phyloP scores from a whole-genome alignment of 1,284 basidiomycete genomes.

The Pulchroboletus neoregius region DNA sequence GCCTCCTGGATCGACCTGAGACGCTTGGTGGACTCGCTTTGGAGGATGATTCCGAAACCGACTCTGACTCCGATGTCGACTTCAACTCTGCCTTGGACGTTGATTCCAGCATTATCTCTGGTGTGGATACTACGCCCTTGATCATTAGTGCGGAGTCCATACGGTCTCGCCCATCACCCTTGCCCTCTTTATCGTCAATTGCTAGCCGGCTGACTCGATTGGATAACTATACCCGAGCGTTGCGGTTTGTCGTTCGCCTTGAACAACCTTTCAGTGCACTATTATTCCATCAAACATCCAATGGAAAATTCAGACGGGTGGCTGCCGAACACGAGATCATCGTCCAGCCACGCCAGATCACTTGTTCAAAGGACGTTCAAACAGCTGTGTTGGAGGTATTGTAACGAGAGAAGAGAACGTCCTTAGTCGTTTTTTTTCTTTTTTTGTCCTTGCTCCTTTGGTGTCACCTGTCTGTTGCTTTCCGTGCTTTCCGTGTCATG shows the following conservation, averaged over 20 bases:
- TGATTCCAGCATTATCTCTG: not conserved
- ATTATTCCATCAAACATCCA: conserved; percentile 2
- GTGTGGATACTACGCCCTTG: not conserved
- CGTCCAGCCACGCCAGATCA: conserved; percentile 2
- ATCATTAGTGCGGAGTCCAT: conserved; percentile 1
- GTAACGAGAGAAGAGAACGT: not conserved
- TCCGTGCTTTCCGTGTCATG: not conserved
- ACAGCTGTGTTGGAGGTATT: conserved; percentile 3
- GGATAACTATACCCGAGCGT: conserved; percentile 7
- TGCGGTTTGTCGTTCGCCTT: conserved; percentile 9
- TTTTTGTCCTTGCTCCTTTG: not conserved
- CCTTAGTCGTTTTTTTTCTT: not conserved
- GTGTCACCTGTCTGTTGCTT: not conserved
- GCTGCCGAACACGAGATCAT: conserved; percentile 5
- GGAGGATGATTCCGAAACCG: conserved; percentile 14
- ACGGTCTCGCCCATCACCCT: not conserved
- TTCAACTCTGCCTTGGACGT: conserved; percentile 3
- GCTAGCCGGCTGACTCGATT: not conserved
- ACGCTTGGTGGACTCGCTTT: not conserved
- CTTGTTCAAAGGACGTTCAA: conserved; percentile 4
- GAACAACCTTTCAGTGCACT: conserved; percentile 11
- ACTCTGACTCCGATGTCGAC: conserved; percentile 2
- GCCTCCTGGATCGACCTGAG: conserved; percentile 3
- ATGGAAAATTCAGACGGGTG: conserved; percentile 4
- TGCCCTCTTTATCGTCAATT: conserved; percentile 2